Evolutionary conservation across 371 early-diverging fungal genomes (phyloP), one percentile per base, ranked within the genome.

Genomic region (Rhizopus delemar): DNA sequence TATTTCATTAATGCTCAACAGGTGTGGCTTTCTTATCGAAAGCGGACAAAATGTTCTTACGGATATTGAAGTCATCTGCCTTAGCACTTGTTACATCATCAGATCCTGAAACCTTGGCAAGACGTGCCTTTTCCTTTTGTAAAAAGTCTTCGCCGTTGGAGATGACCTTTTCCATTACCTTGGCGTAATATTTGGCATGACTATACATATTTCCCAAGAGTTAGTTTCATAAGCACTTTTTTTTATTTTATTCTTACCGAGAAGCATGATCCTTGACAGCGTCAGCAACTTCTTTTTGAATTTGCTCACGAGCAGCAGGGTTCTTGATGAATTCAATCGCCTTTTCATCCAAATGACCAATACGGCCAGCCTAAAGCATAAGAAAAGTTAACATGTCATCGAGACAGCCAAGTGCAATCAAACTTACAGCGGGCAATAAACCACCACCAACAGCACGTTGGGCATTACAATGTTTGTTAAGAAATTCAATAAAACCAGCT

Each of bases 391-490:
- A 22, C 22, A 22, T 1, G 22, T 22, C 0, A 22, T 22, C 22
- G 22, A 22, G 22, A 22, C 22, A 22, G 22, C 22, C 22, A 22
- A 22, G 22, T 22, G 22, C 22, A 22, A 22, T 22, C 22, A 22
- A 22, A 22, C 22, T 22, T 22, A 22, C 22, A 22, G 22, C 13
- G 34, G 65, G 46, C 46, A 28, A 41, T 12, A 93, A 83, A 11
- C 86, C 78, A 52, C 97, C 97, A 46, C 92, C 94, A 8, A 81
- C 82, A 53, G 81, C 65, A 61, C 96, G 90, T 41, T 90, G 74
- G 8, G 95, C 92, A 32, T 91, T 91, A 65, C 90, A 86, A 54
- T 94, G 83, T 66, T 91, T 79, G 86, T 97, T 97, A 70, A 97
- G 82, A 74, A 87, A 97, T 8, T 85, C 83, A 50, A 96, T 77